A percentile compares a stretch with the other conserved stretches of the same genome.
Evolutionary conservation across 768 basidiomycete species (phyloP).

Genomic region (Psilocybe sp.): DNA sequence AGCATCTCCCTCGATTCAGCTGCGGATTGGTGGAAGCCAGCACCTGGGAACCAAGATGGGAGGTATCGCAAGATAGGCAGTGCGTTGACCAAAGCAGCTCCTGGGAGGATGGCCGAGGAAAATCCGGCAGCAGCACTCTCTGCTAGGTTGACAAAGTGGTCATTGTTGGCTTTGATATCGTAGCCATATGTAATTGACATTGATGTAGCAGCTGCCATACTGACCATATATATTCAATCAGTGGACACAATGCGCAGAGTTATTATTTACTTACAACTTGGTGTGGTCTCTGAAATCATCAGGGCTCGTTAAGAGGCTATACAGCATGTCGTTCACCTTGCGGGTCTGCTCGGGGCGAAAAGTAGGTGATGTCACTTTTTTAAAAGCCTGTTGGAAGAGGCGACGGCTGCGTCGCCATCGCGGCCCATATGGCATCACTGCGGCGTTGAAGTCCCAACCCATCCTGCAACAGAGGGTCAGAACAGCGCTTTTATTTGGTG

Average conservation of each 20-base stretch:
- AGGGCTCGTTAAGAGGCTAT: constrained; percentile 8
- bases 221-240: background rate
- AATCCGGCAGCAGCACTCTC: constrained; percentile 5
- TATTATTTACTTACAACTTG: constrained; percentile 2
- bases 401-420: constrained; percentile 21
- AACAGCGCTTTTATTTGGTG: background rate
- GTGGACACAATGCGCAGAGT: background rate
- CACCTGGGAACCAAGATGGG: constrained; percentile 14
- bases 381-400: constrained; percentile 22
- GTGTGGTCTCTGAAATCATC: constrained; percentile 10
- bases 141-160: constrained; percentile 10
- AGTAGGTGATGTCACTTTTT: constrained; percentile 6
- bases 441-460: constrained; percentile 21
- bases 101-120: background rate
- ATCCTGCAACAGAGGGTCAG: constrained; percentile 8
- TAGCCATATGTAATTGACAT: constrained; percentile 17
- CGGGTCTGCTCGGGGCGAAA: constrained; percentile 12
- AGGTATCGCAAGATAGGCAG: constrained; percentile 13
- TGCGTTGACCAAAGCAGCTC: constrained; percentile 5
- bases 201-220: constrained; percentile 13
- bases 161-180: constrained; percentile 9
- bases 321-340: constrained; percentile 10
- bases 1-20: background rate
- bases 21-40: background rate
- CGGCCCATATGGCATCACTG: constrained; percentile 20